Base-by-base conservation (phyloP, 2,329 filamentous ascomycete genomes). In the Diplodia corticola region DNA sequence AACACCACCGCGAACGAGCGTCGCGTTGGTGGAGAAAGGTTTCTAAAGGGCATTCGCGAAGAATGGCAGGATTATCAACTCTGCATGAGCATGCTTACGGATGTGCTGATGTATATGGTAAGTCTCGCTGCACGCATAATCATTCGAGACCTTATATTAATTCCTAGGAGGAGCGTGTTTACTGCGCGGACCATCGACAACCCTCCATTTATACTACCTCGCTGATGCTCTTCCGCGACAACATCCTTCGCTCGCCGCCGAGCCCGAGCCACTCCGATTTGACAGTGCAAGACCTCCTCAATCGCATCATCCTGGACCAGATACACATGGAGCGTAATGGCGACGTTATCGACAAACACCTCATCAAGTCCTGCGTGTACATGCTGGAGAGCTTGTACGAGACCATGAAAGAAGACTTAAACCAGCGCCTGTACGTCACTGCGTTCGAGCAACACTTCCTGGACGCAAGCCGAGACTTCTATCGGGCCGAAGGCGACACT, bases 21-120 rank as follows among this genome's bases (percentile, higher is more conserved):
- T 65, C 85, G 91, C 54, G 86, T 89, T 50, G 89, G 91, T 40
- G 93, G 93, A 55, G 93, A 97, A 78, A 89, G 85, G 73, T 96
- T 98, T 70, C 79, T 99, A 67, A 87, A 86, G 65, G 89, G 88
- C 0, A 78, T 98, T 15, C 90, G 90, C 71, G 84, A 88, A 67
- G 88, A 89, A 2, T 99, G 93, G 92, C 88, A 93, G 68, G 91
- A 96, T 69, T 93, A 99, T 75, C 91, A 93, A 75, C 86, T 91
- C 66, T 93, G 91, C 51, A 97, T 97, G 91, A 93, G 92, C 74
- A 98, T 98, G 94, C 89, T 92, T 60, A 93, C 93, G 4, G 95
- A 98, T 77, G 92, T 98, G 35, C 84, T 98, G 61, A 97, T 98
- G 93, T 97, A 97, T 75, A 92, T 99, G 83, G 86, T 88, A 74